A percentile compares a stretch with the other conserved stretches of the same genome.
These are phyloP conservation scores for Parascedosporium putredinis DNA, from an alignment of 2,329 filamentous ascomycete genomes.

Conservation along the genomic window DNA sequence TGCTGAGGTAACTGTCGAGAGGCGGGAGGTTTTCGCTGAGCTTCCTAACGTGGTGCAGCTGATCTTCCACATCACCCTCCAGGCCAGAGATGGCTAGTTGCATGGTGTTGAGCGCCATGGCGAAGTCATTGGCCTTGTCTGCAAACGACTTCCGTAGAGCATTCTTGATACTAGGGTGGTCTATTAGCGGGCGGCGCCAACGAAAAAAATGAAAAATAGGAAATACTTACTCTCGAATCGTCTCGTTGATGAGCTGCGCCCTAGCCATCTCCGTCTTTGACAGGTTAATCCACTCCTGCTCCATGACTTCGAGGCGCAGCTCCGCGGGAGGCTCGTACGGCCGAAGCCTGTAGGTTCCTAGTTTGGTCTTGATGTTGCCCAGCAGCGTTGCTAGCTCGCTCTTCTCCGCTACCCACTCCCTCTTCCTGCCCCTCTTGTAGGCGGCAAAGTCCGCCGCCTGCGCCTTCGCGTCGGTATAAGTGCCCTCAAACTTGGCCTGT, in stretches of 20 bases:
- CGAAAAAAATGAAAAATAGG: neutral
- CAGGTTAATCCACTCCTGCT: slow-evolving; percentile 69
- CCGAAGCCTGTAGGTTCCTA: slow-evolving; percentile 84
- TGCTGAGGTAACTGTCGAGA: slow-evolving; percentile 81
- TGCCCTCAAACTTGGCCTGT: slow-evolving; percentile 74
- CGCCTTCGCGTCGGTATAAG: slow-evolving; percentile 82
- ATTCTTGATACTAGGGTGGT: slow-evolving; percentile 69
- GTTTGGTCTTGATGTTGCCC: slow-evolving; percentile 97
- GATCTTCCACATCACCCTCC: slow-evolving; percentile 93
- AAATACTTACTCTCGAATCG: slow-evolving; percentile 70
- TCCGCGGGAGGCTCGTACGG: slow-evolving; percentile 85
- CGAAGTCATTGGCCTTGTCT: slow-evolving; percentile 97
- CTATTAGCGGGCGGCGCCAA: too few species aligned
- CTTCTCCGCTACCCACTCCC: slow-evolving; percentile 95
- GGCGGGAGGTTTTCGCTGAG: slow-evolving; percentile 79
- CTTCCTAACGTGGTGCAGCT: slow-evolving; percentile 75
- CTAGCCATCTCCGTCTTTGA: slow-evolving; percentile 77
- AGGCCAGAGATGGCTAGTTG: slow-evolving; percentile 92
- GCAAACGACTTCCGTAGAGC: slow-evolving; percentile 84
- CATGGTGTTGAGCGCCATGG: slow-evolving; percentile 86
- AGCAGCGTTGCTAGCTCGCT: slow-evolving; percentile 85
- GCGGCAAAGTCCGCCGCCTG: slow-evolving; percentile 71
- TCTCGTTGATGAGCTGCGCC: slow-evolving; percentile 94
- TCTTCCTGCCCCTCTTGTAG: slow-evolving; percentile 88
- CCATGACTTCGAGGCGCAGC: slow-evolving; percentile 70